Conservation (phyloP, 805 yeast species). For the Yarrowia sp. region DNA sequence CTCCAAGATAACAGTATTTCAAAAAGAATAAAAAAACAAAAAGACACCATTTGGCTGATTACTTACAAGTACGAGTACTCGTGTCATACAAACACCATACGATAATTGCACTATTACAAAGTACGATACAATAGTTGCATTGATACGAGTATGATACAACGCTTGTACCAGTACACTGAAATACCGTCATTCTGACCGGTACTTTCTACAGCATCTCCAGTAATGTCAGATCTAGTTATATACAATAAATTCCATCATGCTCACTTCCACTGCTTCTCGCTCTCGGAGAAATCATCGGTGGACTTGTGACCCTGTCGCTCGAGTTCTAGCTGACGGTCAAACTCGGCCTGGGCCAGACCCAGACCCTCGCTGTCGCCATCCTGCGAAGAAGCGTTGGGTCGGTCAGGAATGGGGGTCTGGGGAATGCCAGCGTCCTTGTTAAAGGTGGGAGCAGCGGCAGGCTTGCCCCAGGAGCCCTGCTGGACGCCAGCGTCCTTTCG, state of each 20-base stretch:
- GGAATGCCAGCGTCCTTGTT: conserved; percentile 1
- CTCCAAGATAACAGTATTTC: too few relatives aligned
- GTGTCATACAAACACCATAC: too few relatives aligned
- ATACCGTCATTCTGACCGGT: too few relatives aligned
- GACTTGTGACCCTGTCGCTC: conserved; percentile 31
- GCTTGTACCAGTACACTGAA: too few relatives aligned
- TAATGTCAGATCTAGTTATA: conserved; percentile 3
- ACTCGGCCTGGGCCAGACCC: conserved; percentile 27
- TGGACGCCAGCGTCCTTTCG: not conserved
- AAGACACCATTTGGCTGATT: too few relatives aligned
- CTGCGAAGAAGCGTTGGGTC: not conserved
- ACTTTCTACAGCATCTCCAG: too few relatives aligned
- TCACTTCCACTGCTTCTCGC: conserved; percentile 32
- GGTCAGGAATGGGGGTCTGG: not conserved
- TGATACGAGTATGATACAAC: too few relatives aligned
- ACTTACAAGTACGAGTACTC: too few relatives aligned
- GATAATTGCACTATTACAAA: too few relatives aligned
- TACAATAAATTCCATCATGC: not conserved
- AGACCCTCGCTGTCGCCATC: not conserved
- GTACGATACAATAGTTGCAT: too few relatives aligned
- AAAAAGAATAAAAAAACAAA: too few relatives aligned
- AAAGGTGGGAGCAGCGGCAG: not conserved
- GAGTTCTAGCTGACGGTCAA: conserved; percentile 31
- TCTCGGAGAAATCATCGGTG: conserved; percentile 32
- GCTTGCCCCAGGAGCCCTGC: not conserved